A percentile compares a stretch with the other conserved stretches of the same genome.
phyloP scores from a whole-genome alignment of 2,329 filamentous ascomycete species.

The Elsinoe batatas region DNA sequence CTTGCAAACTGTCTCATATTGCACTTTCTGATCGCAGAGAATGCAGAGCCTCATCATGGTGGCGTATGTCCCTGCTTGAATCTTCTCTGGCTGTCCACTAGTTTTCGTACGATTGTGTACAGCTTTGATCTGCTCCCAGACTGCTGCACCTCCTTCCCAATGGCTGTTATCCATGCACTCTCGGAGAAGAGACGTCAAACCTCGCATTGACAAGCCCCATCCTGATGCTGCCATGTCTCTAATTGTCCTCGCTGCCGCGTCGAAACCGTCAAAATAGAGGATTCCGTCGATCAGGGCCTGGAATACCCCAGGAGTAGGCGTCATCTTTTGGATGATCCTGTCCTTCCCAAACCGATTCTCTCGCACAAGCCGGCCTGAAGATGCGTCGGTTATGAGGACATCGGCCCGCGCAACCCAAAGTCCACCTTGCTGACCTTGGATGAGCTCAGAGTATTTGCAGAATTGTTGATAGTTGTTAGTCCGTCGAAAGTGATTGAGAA shows the following conservation, averaged over 20 bases:
- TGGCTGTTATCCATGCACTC: slow-evolving; percentile 33
- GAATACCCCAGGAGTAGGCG: slow-evolving; percentile 37
- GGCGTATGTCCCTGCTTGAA: slow-evolving; percentile 17
- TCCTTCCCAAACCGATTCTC: slow-evolving; percentile 12
- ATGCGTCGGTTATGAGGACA: slow-evolving; percentile 26
- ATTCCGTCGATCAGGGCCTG: slow-evolving; percentile 33
- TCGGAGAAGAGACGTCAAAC: slow-evolving; percentile 31
- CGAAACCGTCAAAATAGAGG: slow-evolving; percentile 36
- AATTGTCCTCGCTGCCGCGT: slow-evolving; percentile 33
- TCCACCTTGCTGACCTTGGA: slow-evolving; percentile 32
- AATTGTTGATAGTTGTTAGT: slow-evolving; percentile 28
- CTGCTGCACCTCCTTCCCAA: slow-evolving; percentile 27
- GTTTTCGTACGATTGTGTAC: slow-evolving; percentile 15
- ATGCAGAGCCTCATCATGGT: slow-evolving; percentile 22
- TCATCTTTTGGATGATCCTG: slow-evolving; percentile 34
- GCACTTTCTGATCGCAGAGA: slow-evolving; percentile 15
- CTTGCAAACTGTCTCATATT: slow-evolving; percentile 16
- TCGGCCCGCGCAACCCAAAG: slow-evolving; percentile 33
- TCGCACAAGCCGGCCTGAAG: slow-evolving; percentile 17
- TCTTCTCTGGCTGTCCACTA: slow-evolving; percentile 7
- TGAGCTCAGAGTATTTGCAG: slow-evolving; percentile 30
- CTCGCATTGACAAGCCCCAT: slow-evolving; percentile 35
- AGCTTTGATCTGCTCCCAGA: slow-evolving; percentile 35
- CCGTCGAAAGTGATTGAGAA: slow-evolving; percentile 32
- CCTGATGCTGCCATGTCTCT: slow-evolving; percentile 34